Evolutionary conservation across 1,284 basidiomycete species (phyloP).

Genomic region (Coniophora puteana): DNA sequence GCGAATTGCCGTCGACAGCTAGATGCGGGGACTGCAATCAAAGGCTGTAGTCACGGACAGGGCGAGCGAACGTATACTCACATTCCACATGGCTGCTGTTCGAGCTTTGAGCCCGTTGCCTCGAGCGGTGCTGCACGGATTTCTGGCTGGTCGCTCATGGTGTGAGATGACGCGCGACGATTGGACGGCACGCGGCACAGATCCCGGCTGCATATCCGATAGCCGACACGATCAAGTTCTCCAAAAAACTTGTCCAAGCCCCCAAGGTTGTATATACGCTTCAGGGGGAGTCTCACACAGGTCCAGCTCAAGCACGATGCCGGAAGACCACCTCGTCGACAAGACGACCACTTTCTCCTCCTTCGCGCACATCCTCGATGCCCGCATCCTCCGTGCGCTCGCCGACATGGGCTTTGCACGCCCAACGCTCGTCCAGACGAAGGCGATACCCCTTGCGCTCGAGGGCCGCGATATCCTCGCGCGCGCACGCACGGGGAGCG

Average conservation of each 20-base stretch:
- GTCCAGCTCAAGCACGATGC: conserved; percentile 28
- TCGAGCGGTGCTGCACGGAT: no score
- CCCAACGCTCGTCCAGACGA: conserved; percentile 79
- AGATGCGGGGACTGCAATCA: conserved; percentile 10
- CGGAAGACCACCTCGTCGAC: conserved; percentile 48
- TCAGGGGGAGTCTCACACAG: no score
- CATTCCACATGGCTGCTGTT: no score
- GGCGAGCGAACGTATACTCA: no score
- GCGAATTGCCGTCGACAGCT: conserved; percentile 76
- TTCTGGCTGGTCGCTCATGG: no score
- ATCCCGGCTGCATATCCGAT: no score
- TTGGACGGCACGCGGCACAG: no score
- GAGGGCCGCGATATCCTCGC: conserved; percentile 93
- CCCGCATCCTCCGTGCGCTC: conserved; percentile 72
- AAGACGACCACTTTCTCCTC: conserved; percentile 56
- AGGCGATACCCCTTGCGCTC: conserved; percentile 83
- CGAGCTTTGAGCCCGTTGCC: no score
- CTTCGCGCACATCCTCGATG: conserved; percentile 72
- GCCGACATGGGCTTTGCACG: conserved; percentile 81
- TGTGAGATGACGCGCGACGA: no score
- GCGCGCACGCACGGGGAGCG: conserved; percentile 91
- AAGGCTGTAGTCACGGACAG: neutral
- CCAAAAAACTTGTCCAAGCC: no score
- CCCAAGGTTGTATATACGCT: no score
- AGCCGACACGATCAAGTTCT: no score